phyloP scores from a whole-genome alignment of 768 basidiomycete species.

The Terana coerulea region DNA sequence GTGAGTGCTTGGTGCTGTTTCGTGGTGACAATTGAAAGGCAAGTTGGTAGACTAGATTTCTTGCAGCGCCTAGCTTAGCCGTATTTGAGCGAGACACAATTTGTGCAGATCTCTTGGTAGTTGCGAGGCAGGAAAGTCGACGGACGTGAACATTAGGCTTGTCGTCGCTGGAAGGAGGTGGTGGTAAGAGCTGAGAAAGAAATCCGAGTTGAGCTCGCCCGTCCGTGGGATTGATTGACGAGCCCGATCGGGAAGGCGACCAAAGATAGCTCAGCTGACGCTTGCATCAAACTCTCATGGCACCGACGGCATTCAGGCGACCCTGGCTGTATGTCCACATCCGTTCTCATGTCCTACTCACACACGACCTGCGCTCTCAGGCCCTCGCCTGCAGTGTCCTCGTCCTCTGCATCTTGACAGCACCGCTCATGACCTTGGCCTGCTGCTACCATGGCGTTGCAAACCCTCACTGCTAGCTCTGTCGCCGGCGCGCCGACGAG shows the following conservation, averaged over 20 bases:
- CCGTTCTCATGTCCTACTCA: not conserved
- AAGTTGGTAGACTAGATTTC: too few species aligned
- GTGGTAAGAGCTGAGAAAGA: not conserved
- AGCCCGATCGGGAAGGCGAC: not conserved
- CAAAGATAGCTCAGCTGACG: not conserved
- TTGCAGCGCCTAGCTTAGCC: too few species aligned
- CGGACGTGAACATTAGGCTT: too few species aligned
- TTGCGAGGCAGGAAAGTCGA: too few species aligned
- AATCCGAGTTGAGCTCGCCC: not conserved
- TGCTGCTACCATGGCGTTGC: constrained; percentile 8
- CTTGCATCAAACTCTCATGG: too few species aligned
- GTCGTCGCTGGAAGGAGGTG: too few species aligned
- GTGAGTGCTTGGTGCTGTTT: not conserved
- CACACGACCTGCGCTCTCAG: not conserved
- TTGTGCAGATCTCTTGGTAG: not conserved
- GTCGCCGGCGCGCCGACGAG: not conserved
- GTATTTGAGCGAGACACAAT: not conserved
- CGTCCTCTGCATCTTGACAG: too few species aligned
- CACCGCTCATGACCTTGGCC: not conserved
- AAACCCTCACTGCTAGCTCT: constrained; percentile 3
- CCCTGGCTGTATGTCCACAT: not conserved
- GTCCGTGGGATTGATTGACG: not conserved
- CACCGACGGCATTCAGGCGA: not conserved
- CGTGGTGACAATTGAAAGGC: not conserved
- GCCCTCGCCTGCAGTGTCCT: not conserved